Evolutionary conservation across 768 basidiomycete genomes (phyloP).

Genomic region (Phylloporus arenicola): DNA sequence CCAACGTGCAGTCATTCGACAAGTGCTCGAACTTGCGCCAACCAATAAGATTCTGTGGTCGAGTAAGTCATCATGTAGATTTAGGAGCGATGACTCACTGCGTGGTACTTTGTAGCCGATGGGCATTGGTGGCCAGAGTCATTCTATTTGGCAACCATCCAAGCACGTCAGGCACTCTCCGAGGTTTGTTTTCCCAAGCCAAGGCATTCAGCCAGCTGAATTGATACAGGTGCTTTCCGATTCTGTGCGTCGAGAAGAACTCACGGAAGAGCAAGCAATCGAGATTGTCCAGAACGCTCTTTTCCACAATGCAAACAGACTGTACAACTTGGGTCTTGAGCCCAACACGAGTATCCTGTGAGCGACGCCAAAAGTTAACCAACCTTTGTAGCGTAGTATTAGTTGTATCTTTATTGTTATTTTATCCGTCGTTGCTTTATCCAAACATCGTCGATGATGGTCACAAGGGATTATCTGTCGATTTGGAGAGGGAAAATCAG

Average conservation of each 20-base stretch:
- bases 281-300: conserved; percentile 49
- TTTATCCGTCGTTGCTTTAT: neutral
- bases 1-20: conserved; percentile 52
- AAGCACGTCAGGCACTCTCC: conserved; percentile 58
- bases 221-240: conserved; percentile 53
- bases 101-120: conserved; percentile 9
- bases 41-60: conserved; percentile 82
- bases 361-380: neutral
- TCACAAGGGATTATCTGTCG: no score
- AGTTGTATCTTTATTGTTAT: neutral
- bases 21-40: conserved; percentile 66
- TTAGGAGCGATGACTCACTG: neutral
- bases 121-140: conserved; percentile 64
- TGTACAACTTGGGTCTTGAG: conserved; percentile 54
- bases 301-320: conserved; percentile 60
- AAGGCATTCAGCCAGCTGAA: conserved; percentile 39
- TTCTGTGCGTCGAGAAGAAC: conserved; percentile 41
- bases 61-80: conserved; percentile 35
- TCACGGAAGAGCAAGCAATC: conserved; percentile 52
- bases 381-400: neutral
- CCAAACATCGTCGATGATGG: no score
- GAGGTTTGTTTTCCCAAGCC: conserved; percentile 35
- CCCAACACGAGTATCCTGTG: conserved; percentile 18
- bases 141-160: conserved; percentile 61
- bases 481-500: no score